A percentile compares a stretch with the other conserved stretches of the same genome.
phyloP scores from a whole-genome alignment of 2,329 filamentous ascomycete genomes.

The Penicillium concentricum region DNA sequence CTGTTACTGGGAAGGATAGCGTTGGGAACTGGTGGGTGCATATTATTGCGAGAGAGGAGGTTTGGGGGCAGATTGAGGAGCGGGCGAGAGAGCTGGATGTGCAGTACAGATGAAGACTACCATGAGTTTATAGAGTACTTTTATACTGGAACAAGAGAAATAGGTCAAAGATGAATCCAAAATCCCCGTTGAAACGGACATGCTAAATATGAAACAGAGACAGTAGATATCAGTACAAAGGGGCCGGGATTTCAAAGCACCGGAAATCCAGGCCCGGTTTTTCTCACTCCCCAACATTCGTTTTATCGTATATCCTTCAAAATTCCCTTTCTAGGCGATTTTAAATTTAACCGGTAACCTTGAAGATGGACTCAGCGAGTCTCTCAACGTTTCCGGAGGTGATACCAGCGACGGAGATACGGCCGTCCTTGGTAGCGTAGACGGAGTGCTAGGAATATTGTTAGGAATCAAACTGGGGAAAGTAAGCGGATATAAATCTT shows the following conservation, averaged over 20 bases:
- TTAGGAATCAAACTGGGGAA: constrained; percentile 10
- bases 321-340: neutral
- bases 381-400: constrained; percentile 51
- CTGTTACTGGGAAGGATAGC: neutral
- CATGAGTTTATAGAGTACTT: neutral
- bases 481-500: constrained; percentile 22
- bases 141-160: neutral
- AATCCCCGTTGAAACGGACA: constrained; percentile 25
- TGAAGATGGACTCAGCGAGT: constrained; percentile 52
- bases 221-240: constrained; percentile 30
- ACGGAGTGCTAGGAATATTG: constrained; percentile 69
- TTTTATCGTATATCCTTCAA: constrained; percentile 9
- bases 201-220: constrained; percentile 28
- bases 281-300: constrained; percentile 3
- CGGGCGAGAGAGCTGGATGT: neutral
- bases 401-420: constrained; percentile 53
- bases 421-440: constrained; percentile 80
- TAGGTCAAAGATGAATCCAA: constrained; percentile 12
- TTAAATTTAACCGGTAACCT: constrained; percentile 47
- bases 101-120: neutral
- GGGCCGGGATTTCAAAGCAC: constrained; percentile 6
- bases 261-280: constrained; percentile 2
- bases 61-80: neutral
- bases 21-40: neutral
- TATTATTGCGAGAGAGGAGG: neutral